These are phyloP conservation scores for Aspergillus ostianus DNA, from an alignment of 495 filamentous ascomycete species.

Conservation along the genomic window DNA sequence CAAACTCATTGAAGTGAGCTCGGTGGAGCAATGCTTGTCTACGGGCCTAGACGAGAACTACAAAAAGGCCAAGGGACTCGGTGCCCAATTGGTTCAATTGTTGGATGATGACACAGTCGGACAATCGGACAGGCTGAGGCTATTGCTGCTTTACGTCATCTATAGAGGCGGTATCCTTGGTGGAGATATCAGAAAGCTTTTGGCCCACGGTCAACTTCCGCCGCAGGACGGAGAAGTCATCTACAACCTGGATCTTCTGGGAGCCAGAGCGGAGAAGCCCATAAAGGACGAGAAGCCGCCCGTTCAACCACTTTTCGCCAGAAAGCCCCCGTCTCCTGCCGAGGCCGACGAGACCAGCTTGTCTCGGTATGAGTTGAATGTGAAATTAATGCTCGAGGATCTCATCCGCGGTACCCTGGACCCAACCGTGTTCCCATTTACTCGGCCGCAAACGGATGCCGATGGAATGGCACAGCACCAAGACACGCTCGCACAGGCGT, in stretches of 20 bases:
- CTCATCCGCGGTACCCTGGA: slow-evolving; percentile 57
- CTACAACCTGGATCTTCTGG: slow-evolving; percentile 77
- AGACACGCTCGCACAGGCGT: slow-evolving; percentile 64
- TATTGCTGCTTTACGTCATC: slow-evolving; percentile 81
- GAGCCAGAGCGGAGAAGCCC: slow-evolving; percentile 67
- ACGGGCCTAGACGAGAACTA: slow-evolving; percentile 93
- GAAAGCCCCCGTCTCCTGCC: slow-evolving; percentile 48
- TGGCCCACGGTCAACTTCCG: slow-evolving; percentile 79
- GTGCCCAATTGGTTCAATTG: slow-evolving; percentile 80
- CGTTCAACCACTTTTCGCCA: slow-evolving; percentile 63
- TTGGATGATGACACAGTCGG: slow-evolving; percentile 75
- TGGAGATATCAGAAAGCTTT: slow-evolving; percentile 81
- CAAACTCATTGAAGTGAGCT: slow-evolving; percentile 83
- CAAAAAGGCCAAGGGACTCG: slow-evolving; percentile 83
- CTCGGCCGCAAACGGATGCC: slow-evolving; percentile 68
- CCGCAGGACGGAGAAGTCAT: slow-evolving; percentile 69
- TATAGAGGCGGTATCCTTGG: slow-evolving; percentile 83
- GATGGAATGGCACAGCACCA: slow-evolving; percentile 55
- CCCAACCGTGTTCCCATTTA: slow-evolving; percentile 69
- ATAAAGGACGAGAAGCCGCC: slow-evolving; percentile 73
- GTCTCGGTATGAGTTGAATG: slow-evolving; percentile 49
- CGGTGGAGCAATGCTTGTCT: slow-evolving; percentile 79
- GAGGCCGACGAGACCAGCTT: slow-evolving; percentile 53
- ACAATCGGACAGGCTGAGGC: slow-evolving; percentile 72
- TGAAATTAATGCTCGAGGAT: slow-evolving; percentile 70